phyloP scores from a whole-genome alignment of 257 asterid species.

The Solanum piurae region DNA sequence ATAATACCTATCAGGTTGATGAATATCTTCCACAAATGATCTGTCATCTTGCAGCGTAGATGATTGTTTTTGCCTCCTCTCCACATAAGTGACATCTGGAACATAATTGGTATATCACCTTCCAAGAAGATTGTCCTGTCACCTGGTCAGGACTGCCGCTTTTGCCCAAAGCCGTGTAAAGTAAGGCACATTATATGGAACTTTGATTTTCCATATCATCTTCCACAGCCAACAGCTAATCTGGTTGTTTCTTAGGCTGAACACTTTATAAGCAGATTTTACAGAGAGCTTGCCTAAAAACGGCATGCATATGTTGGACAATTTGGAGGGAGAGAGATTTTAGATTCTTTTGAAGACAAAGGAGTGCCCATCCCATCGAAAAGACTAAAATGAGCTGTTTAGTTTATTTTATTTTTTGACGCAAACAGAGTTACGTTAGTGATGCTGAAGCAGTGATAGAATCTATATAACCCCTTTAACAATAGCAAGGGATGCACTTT shows the following conservation, averaged over 20 bases:
- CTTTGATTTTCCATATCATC: background rate
- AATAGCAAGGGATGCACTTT: background rate
- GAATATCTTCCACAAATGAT: background rate
- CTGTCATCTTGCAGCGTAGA: background rate
- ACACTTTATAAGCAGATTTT: background rate
- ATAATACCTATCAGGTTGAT: background rate
- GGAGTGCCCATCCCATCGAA: background rate
- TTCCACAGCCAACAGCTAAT: background rate
- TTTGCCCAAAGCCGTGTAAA: background rate
- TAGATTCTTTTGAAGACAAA: background rate
- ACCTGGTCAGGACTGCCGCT: background rate
- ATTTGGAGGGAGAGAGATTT: background rate
- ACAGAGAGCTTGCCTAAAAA: background rate
- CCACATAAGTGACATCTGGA: background rate
- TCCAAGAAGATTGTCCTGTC: background rate
- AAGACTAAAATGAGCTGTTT: background rate
- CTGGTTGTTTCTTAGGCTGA: background rate
- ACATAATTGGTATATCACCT: background rate
- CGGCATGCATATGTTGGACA: background rate
- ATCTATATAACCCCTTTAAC: background rate
- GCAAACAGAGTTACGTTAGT: background rate
- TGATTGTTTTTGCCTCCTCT: background rate
- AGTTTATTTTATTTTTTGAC: background rate
- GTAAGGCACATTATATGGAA: background rate
- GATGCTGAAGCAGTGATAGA: background rate